Base-by-base conservation (phyloP, 1,284 basidiomycete genomes). In the Polyporus tsugae region DNA sequence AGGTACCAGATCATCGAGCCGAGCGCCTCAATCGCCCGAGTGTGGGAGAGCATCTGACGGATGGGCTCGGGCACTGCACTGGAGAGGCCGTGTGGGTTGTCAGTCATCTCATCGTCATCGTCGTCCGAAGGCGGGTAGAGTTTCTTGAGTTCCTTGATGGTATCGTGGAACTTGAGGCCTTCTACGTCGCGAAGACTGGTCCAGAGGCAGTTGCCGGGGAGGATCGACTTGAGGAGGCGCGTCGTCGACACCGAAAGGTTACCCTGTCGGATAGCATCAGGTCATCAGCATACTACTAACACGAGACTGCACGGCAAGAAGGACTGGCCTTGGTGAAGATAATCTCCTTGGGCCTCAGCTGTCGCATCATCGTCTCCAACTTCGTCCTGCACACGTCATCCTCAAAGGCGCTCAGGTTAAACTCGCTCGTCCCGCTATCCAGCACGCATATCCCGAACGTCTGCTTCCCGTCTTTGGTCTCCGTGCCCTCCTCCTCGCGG, bases 401-500 rank as follows among this genome's bases (percentile, higher is more conserved):
- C 67, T 94, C 89, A 77, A 99, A 98, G 1, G 88, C 85, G 64
- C 94, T 93, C 75, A 99, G 80, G 75, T 96, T 94, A 84, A 99
- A 99, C 79, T 98, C 94, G 69, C 96, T 97, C 0, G 98, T 99
- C 7, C 97, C 89, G 68, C 96, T 97, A 78, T 99, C 98, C 74
- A 99, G 82, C n/a, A 97, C 91, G 76, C 96, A 98, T 52, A 99
- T 83, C 60, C 61, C 58, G 25, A 70, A 63, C 22, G 67, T 29
- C 60, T 60, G 66, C 53, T 67, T 69, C 67, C 66, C 66, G 41
- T 52, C 52, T 38, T 60, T 62, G 22, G 64, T 63, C 62, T 67
- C 69, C 38, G 55, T 49, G 33, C 66, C 60, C 29, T 64, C 69
- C 11, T 60, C 59, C 63, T 68, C 63, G 66, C 93, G 93, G 79